These are phyloP conservation scores for Aquilaria yunnanensis DNA, from an alignment of 345 rosid species.

Conservation along the genomic window DNA sequence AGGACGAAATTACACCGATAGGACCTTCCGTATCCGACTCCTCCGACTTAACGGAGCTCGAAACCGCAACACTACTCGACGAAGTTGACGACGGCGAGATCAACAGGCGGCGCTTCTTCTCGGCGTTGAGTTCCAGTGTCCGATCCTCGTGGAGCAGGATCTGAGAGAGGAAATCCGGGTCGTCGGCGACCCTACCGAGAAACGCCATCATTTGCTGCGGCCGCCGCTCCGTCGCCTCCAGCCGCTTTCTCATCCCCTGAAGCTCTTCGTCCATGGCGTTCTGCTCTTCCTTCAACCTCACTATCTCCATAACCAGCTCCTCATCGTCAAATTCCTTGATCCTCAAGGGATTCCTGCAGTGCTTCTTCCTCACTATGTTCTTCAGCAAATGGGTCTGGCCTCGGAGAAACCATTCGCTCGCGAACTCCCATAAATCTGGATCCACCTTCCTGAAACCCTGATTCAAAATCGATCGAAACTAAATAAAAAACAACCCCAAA, in stretches of 20 bases:
- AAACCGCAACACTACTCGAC: conserved; percentile 29
- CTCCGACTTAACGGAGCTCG: conserved; percentile 40
- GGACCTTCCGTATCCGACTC: conserved; percentile 22
- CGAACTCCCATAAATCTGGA: conserved; percentile 87
- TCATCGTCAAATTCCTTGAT: conserved; percentile 45
- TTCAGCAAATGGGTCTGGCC: conserved; percentile 66
- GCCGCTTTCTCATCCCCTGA: conserved; percentile 49
- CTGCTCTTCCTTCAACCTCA: conserved; percentile 67
- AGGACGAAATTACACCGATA: conserved; percentile 29
- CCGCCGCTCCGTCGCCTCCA: conserved; percentile 70
- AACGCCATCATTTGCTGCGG: conserved; percentile 89
- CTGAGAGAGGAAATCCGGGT: conserved; percentile 62
- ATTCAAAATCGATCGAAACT: too few relatives aligned
- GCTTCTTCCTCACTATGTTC: conserved; percentile 64
- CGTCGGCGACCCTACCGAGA: conserved; percentile 57
- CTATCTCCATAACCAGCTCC: conserved; percentile 54
- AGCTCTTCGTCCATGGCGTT: conserved; percentile 46
- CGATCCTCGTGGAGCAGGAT: conserved; percentile 49
- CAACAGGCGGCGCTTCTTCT: conserved; percentile 46
- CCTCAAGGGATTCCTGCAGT: conserved; percentile 33
- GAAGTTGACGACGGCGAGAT: conserved; percentile 18
- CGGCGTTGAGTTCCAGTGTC: conserved; percentile 12
- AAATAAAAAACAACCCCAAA: too few relatives aligned
- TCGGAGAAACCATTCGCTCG: conserved; percentile 72
- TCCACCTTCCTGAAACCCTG: conserved; percentile 89